A percentile compares a stretch with the other conserved stretches of the same genome.
Evolutionary conservation across 768 basidiomycete species (phyloP).

Genomic region (Lepiota brunneoincarnata): DNA sequence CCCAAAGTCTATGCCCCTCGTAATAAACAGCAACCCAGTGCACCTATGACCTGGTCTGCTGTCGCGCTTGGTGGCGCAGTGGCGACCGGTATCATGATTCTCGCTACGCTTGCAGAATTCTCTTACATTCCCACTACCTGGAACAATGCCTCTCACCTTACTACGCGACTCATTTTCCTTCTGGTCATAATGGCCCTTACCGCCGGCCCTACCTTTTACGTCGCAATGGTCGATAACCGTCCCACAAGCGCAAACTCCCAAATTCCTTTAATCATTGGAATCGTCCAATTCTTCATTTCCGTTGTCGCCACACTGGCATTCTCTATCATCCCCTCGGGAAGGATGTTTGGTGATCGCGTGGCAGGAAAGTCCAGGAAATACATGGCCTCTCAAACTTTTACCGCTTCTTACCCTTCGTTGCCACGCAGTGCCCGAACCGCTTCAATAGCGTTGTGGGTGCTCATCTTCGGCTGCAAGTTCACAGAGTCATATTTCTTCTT

Average conservation of each 20-base stretch:
- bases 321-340: slow-evolving; percentile 87
- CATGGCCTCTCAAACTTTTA: slow-evolving; percentile 98
- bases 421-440: slow-evolving; percentile 70
- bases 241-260: slow-evolving; percentile 43
- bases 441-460: slow-evolving; percentile 84
- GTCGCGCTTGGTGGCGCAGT: slow-evolving; percentile 96
- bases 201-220: slow-evolving; percentile 90
- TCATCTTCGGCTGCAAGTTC: slow-evolving; percentile 97
- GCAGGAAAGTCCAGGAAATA: slow-evolving; percentile 97
- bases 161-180: slow-evolving; percentile 90
- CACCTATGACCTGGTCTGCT: slow-evolving; percentile 94
- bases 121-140: slow-evolving; percentile 97
- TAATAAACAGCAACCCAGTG: slow-evolving; percentile 63
- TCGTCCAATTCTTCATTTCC: slow-evolving; percentile 93
- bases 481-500: slow-evolving; percentile 98
- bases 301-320: slow-evolving; percentile 81
- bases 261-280: slow-evolving; percentile 85
- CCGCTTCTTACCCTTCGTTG: slow-evolving; percentile 91
- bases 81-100: slow-evolving; percentile 89
- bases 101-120: slow-evolving; percentile 92
- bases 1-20: slow-evolving; percentile 84
- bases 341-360: slow-evolving; percentile 99
- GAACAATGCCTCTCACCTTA: slow-evolving; percentile 98
- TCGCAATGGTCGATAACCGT: slow-evolving; percentile 77
- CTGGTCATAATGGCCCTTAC: slow-evolving; percentile 91